A percentile compares a stretch with the other conserved stretches of the same genome.
These are phyloP conservation scores for Hyphodiscus hymeniophilus DNA, from an alignment of 495 filamentous ascomycete species.

Conservation along the genomic window DNA sequence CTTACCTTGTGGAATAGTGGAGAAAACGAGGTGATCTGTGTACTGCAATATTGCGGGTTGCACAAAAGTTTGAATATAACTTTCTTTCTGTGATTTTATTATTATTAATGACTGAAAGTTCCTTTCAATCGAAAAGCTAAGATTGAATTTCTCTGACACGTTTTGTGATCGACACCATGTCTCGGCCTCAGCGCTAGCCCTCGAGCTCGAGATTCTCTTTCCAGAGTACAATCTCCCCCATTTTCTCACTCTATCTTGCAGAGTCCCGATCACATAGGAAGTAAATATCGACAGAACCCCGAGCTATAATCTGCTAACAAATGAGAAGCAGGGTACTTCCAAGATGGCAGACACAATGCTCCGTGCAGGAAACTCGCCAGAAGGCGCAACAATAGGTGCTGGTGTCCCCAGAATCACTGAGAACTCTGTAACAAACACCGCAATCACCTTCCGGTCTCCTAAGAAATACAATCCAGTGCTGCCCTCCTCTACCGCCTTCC, in stretches of 20 bases:
- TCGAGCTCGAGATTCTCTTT: slow-evolving; percentile 4
- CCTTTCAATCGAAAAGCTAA: too few species aligned
- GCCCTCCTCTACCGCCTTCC: slow-evolving; percentile 1
- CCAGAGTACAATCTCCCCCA: neutral
- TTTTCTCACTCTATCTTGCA: too few species aligned
- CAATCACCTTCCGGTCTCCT: slow-evolving; percentile 9
- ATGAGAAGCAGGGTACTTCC: neutral
- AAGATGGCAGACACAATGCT: slow-evolving; percentile 2
- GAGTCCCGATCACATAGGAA: too few species aligned
- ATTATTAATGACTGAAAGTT: too few species aligned
- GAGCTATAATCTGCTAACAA: neutral
- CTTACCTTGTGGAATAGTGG: too few species aligned
- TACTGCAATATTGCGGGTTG: too few species aligned
- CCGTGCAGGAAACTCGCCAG: neutral
- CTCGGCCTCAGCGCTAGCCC: neutral
- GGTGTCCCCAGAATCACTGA: neutral
- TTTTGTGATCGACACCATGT: too few species aligned
- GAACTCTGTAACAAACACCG: neutral
- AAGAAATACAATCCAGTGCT: slow-evolving; percentile 1
- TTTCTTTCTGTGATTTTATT: too few species aligned
- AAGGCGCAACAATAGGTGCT: neutral
- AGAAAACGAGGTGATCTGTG: too few species aligned
- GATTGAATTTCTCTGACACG: too few species aligned
- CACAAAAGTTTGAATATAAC: too few species aligned
- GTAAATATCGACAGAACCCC: neutral